Conservation (phyloP, 106 monocot genomes). For the Ottelia alismoides region DNA sequence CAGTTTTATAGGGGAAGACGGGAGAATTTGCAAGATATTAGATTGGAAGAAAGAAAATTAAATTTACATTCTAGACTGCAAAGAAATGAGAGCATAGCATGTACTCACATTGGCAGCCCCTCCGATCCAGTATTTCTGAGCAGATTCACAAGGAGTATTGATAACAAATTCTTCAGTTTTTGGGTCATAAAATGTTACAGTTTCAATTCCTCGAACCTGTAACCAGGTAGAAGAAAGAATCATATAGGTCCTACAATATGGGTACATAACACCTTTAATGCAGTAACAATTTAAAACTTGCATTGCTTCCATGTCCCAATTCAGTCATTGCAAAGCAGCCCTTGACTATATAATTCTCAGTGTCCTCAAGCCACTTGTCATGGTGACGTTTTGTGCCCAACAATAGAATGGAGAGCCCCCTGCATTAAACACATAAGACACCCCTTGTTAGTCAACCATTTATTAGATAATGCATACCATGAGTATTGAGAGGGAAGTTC, state of each 20-base stretch:
- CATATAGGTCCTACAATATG: not conserved
- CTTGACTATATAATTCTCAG: no score
- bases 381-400: conserved; percentile 93
- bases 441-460: not conserved
- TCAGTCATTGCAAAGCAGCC: conserved; percentile 99
- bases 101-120: conserved; percentile 83
- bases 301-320: conserved; percentile 98
- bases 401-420: conserved; percentile 69
- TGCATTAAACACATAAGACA: conserved; percentile 11
- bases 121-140: conserved; percentile 97
- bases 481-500: no score
- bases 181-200: conserved; percentile 62
- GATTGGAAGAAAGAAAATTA: not conserved
- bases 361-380: conserved; percentile 78
- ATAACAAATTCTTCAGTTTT: conserved; percentile 64
- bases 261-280: not conserved
- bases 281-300: conserved; percentile 8
- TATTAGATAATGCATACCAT: no score
- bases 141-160: conserved; percentile 95
- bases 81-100: not conserved
- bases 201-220: conserved; percentile 94
- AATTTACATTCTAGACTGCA: not conserved
- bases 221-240: not conserved
- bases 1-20: no score
- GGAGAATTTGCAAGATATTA: no score